Conservation (phyloP, 208 protist genomes). For the Leishmania amazonensis region DNA sequence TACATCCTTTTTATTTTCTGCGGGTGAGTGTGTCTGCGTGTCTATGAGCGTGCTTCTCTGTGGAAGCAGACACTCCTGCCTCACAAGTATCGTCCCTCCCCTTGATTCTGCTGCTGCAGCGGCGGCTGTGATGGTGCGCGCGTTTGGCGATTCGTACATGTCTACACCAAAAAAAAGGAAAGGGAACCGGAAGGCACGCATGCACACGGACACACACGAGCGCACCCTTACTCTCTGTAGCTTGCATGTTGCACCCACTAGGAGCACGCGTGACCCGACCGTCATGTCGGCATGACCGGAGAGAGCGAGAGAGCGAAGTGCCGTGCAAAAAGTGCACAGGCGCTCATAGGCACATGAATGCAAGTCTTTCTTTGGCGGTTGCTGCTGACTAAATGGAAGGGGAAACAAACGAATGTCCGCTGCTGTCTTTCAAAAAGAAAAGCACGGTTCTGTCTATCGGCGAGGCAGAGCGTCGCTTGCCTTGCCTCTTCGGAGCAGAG, state of each 20-base stretch:
- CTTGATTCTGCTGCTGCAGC: neutral
- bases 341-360: no score
- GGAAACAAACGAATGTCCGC: neutral
- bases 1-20: neutral
- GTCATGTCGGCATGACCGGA: neutral
- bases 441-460: neutral
- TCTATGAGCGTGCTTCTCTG: neutral
- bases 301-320: neutral
- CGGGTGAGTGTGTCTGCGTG: neutral
- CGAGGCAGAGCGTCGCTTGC: neutral
- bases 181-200: neutral
- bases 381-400: neutral
- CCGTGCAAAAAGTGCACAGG: neutral
- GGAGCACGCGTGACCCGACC: neutral
- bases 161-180: neutral
- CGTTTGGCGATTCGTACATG: neutral
- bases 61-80: neutral
- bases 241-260: neutral
- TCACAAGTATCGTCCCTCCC: conserved; percentile 7
- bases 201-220: neutral
- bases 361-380: neutral
- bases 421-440: neutral
- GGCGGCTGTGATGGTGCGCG: neutral
- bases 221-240: neutral
- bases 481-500: neutral